Evolutionary conservation across 176 grass and related monocot species (phyloP).

Genomic region (Triticum urartu): DNA sequence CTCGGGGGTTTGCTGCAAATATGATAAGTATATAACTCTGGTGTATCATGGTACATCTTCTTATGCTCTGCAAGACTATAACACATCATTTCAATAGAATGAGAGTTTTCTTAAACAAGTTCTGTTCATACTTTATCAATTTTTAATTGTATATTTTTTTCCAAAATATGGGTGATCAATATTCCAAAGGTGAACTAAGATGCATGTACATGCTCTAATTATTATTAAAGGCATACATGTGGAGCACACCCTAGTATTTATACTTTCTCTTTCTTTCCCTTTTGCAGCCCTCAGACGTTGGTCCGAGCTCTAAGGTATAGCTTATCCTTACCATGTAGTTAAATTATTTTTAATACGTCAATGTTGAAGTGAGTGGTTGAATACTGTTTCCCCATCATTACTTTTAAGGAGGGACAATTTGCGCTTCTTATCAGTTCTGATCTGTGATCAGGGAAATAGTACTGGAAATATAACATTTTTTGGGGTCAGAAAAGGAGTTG

Average conservation of each 20-base stretch:
- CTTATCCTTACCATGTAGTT: slow-evolving; percentile 26
- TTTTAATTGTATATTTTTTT: slow-evolving; percentile 12
- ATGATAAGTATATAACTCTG: background rate
- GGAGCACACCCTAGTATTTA: slow-evolving; percentile 28
- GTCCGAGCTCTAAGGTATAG: slow-evolving; percentile 93
- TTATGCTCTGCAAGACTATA: slow-evolving; percentile 5
- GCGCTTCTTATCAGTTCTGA: background rate
- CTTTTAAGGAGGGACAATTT: background rate
- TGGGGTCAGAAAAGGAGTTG: background rate
- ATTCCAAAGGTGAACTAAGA: slow-evolving; percentile 21
- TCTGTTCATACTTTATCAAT: slow-evolving; percentile 6
- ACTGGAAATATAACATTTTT: slow-evolving; percentile 4
- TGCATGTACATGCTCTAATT: slow-evolving; percentile 17
- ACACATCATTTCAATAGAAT: background rate
- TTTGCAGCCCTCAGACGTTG: slow-evolving; percentile 93
- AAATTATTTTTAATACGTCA: slow-evolving; percentile 12
- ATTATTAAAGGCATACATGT: slow-evolving; percentile 29
- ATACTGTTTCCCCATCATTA: slow-evolving; percentile 1
- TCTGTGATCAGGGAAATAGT: slow-evolving; percentile 1
- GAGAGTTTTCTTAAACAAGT: background rate
- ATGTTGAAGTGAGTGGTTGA: slow-evolving; percentile 21
- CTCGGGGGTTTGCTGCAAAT: slow-evolving; percentile 3
- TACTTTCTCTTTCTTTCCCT: slow-evolving; percentile 32
- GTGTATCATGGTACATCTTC: slow-evolving; percentile 14
- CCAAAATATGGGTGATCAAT: background rate